A percentile compares a stretch with the other conserved stretches of the same genome.
These are phyloP conservation scores for Zanthoxylum bungeanum DNA, from an alignment of 345 rosid species.

Conservation along the genomic window DNA sequence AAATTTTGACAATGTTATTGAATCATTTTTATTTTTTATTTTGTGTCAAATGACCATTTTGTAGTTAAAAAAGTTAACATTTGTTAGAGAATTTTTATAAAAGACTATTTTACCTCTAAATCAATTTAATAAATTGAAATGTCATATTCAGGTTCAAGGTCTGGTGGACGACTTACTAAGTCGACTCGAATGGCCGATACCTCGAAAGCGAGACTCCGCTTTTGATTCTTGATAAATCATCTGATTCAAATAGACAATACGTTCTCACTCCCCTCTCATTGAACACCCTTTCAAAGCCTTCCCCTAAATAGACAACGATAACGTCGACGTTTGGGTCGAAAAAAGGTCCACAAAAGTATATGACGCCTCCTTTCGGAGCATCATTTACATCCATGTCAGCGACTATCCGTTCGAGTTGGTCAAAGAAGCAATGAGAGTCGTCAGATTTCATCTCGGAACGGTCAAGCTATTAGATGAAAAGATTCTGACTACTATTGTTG, in stretches of 20 bases:
- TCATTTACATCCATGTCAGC: conserved; percentile 60
- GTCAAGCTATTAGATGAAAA: conserved; percentile 80
- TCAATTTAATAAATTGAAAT: too few relatives aligned
- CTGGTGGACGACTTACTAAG: conserved; percentile 99
- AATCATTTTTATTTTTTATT: too few relatives aligned
- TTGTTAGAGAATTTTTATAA: too few relatives aligned
- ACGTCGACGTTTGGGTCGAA: conserved; percentile 71
- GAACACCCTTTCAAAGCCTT: conserved; percentile 76
- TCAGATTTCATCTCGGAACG: conserved; percentile 60
- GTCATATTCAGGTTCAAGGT: conserved; percentile 96
- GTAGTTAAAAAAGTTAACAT: too few relatives aligned
- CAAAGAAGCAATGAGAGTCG: conserved; percentile 68
- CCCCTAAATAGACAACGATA: conserved; percentile 66
- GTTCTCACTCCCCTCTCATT: conserved; percentile 60
- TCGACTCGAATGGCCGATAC: conserved; percentile 70
- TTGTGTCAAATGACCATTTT: too few relatives aligned
- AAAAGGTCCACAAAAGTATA: conserved; percentile 76
- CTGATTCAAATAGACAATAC: conserved; percentile 65
- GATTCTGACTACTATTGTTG: conserved; percentile 74
- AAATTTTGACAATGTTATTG: too few relatives aligned
- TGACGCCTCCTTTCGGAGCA: conserved; percentile 37
- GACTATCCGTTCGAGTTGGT: conserved; percentile 65
- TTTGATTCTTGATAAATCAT: conserved; percentile 57
- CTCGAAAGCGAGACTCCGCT: conserved; percentile 85
- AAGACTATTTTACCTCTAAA: too few relatives aligned